Evolutionary conservation across 345 rosid species (phyloP), one percentile per base, ranked within the genome.

Genomic region (Populus ilicifolia): DNA sequence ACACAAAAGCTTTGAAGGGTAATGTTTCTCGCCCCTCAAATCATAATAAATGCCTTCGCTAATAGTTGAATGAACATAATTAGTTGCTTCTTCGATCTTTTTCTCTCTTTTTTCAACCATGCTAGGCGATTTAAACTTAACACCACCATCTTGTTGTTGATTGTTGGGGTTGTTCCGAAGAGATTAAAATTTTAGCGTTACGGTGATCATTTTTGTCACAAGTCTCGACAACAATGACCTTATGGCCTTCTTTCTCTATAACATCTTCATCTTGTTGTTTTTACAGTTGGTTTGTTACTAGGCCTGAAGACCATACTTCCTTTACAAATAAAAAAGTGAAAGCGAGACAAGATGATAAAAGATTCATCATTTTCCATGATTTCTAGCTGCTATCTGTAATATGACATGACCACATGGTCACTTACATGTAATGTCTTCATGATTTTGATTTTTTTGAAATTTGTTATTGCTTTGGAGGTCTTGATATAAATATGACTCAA

Each of bases 221-320:
- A 12, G 82, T 78, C 84, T 91, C 93, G 14, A 93, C 94, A 4
- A 90, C 89, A 7, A 93, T 85, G 4, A 88, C 86, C 20, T 87
- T 82, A 65, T 89, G 94, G 5, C 93, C 98, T 48, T 87, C 91
- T 82, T 89, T 91, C 17, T 91, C 84, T 29, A 90, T 86, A 21
- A 89, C 90, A 44, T 85, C 87, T 12, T 77, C 89, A 13, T 75
- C 38, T 2, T 46, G 65, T 5, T 73, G 43, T 8, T 59, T 20
- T 69, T 44, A 27, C 12, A 30, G 48, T 33, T 72, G 38, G 20
- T 67, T 62, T 5, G 25, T 9, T 67, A 17, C 70, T 1, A 88
- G 86, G 33, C 10, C 70, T 29, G 89, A 94, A 70, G 94, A 88
- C 89, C 88, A 89, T 2, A 90, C 83, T 65, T 89, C 83, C 56